Percentiles rank a stretch among this genome's conserved stretches.
These are phyloP conservation scores for Halenospora varia DNA, from an alignment of 495 filamentous ascomycete species.

Conservation along the genomic window DNA sequence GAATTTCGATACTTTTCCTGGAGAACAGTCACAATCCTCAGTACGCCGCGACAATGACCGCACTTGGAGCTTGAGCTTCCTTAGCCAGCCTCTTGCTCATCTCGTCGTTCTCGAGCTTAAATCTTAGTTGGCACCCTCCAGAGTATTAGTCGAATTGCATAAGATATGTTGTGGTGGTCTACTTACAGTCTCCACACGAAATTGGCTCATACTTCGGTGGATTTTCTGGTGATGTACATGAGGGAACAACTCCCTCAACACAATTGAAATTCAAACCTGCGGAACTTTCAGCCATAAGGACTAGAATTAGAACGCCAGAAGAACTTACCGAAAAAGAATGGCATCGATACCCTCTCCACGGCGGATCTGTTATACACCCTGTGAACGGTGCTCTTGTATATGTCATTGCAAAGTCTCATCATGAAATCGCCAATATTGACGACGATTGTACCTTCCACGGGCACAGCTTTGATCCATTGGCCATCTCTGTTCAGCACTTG, in stretches of 20 bases:
- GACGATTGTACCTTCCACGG: conserved; percentile 53
- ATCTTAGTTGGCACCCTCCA: conserved; percentile 38
- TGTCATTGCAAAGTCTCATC: conserved; percentile 57
- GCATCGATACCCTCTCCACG: conserved; percentile 42
- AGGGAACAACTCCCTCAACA: conserved; percentile 45
- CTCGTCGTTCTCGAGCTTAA: conserved; percentile 31
- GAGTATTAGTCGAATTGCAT: background rate
- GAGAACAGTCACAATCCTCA: background rate
- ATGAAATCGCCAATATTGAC: conserved; percentile 67
- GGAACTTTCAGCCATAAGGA: background rate
- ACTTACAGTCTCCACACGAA: conserved; percentile 47
- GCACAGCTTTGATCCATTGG: conserved; percentile 52
- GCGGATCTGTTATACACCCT: conserved; percentile 20
- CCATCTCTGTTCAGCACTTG: conserved; percentile 48
- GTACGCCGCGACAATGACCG: conserved; percentile 27
- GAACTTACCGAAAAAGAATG: conserved; percentile 48
- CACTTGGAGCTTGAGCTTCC: conserved; percentile 30
- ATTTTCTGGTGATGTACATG: conserved; percentile 48
- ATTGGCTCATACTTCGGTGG: conserved; percentile 55
- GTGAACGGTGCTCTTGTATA: conserved; percentile 54
- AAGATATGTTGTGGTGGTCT: background rate
- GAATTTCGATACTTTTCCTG: conserved; percentile 1
- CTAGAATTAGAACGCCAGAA: background rate
- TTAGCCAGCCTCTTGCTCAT: conserved; percentile 28
- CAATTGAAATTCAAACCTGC: conserved; percentile 39